Percentiles rank a stretch among this genome's conserved stretches.
phyloP scores from a whole-genome alignment of 306 rosid species.

The Fragaria ananassa region DNA sequence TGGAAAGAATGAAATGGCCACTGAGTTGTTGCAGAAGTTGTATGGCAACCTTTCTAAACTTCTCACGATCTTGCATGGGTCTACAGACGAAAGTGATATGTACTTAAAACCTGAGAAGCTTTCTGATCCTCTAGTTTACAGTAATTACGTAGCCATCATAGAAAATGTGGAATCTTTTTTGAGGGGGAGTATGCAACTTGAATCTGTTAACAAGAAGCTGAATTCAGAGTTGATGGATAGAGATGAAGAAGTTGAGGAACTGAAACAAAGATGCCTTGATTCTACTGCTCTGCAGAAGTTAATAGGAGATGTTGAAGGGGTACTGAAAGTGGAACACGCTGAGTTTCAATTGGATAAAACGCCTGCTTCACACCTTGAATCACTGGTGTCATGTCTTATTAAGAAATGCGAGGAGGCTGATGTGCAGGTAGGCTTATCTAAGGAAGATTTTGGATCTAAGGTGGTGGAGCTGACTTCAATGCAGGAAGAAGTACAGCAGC shows the following conservation, averaged over 20 bases:
- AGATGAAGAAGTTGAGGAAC: slow-evolving; percentile 57
- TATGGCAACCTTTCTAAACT: slow-evolving; percentile 54
- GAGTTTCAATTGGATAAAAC: slow-evolving; percentile 33
- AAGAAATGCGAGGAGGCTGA: slow-evolving; percentile 62
- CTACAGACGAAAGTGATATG: slow-evolving; percentile 42
- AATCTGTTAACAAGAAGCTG: slow-evolving; percentile 48
- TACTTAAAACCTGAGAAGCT: slow-evolving; percentile 38
- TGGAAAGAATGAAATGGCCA: slow-evolving; percentile 57
- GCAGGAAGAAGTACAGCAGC: slow-evolving; percentile 49
- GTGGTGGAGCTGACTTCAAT: slow-evolving; percentile 50
- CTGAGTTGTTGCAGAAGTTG: slow-evolving; percentile 43
- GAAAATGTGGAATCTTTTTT: slow-evolving; percentile 47
- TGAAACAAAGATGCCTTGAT: slow-evolving; percentile 54
- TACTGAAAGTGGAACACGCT: slow-evolving; percentile 44
- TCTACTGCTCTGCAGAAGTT: slow-evolving; percentile 51
- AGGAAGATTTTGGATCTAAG: slow-evolving; percentile 47
- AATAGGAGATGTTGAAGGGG: slow-evolving; percentile 53
- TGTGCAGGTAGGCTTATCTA: slow-evolving; percentile 45
- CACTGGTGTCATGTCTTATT: slow-evolving; percentile 59
- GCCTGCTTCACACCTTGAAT: slow-evolving; percentile 54
- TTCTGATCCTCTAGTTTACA: slow-evolving; percentile 57
- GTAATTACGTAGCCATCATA: slow-evolving; percentile 49
- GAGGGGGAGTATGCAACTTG: slow-evolving; percentile 54
- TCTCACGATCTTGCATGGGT: slow-evolving; percentile 39
- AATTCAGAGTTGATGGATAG: slow-evolving; percentile 55